Evolutionary conservation across 495 filamentous ascomycete species (phyloP).

Genomic region (Saxispiralis lemnorum): DNA sequence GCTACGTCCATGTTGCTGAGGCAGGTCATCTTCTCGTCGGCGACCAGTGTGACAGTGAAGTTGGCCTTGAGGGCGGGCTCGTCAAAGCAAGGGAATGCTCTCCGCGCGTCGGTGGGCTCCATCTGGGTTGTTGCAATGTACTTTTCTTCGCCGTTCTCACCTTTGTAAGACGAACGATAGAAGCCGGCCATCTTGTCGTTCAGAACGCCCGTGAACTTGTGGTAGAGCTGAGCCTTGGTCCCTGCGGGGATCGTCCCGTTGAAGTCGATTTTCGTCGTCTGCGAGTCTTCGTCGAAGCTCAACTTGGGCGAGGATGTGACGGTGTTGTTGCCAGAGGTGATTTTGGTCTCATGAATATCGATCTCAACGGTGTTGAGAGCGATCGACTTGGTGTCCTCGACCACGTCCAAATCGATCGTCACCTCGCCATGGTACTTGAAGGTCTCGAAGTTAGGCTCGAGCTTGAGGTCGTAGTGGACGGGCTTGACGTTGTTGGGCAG

Average conservation of each 20-base stretch:
- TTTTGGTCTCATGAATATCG: conserved; percentile 57
- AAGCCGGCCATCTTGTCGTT: conserved; percentile 74
- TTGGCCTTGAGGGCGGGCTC: conserved; percentile 58
- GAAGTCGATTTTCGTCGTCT: conserved; percentile 48
- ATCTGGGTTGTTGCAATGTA: conserved; percentile 65
- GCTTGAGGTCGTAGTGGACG: conserved; percentile 50
- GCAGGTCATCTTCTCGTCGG: conserved; percentile 55
- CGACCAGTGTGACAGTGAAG: conserved; percentile 56
- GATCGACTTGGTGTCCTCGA: conserved; percentile 69
- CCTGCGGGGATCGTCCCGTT: conserved; percentile 40
- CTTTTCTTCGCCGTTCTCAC: conserved; percentile 40
- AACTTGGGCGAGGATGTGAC: conserved; percentile 39
- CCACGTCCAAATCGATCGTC: conserved; percentile 60
- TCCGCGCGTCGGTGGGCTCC: conserved; percentile 60
- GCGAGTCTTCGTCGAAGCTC: conserved; percentile 43
- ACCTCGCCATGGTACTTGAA: conserved; percentile 55
- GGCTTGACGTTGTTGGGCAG: conserved; percentile 54
- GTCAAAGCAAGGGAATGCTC: conserved; percentile 64
- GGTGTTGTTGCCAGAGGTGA: conserved; percentile 37
- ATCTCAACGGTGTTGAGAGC: conserved; percentile 77
- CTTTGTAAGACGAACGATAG: conserved; percentile 62
- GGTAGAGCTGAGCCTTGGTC: conserved; percentile 42
- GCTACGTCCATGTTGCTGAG: conserved; percentile 69
- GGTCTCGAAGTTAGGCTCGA: conserved; percentile 55
- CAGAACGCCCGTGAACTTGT: conserved; percentile 48